Evolutionary conservation across 257 asterid species (phyloP).

Genomic region (Perilla frutescens): DNA sequence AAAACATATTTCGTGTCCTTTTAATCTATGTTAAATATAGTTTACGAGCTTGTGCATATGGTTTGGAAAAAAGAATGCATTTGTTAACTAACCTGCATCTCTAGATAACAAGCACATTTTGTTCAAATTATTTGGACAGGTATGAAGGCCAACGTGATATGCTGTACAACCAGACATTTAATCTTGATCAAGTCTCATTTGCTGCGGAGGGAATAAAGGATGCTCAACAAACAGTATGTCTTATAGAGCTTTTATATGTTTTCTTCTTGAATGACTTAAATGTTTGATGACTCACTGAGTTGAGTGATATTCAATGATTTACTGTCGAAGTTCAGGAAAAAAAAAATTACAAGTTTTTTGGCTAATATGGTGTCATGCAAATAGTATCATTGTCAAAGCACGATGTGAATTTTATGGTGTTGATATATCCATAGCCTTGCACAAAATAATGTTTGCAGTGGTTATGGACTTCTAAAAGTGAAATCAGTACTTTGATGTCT

Average conservation of each 20-base stretch:
- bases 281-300: neutral
- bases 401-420: constrained; percentile 11
- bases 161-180: constrained; percentile 82
- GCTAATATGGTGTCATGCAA: neutral
- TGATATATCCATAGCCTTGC: constrained; percentile 8
- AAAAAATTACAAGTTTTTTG: neutral
- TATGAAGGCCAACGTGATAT: constrained; percentile 93
- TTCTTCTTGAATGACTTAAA: constrained; percentile 14
- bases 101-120: constrained; percentile 20
- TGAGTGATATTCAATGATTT: neutral
- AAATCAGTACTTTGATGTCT: constrained; percentile 1
- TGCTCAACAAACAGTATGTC: constrained; percentile 90
- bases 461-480: constrained; percentile 4
- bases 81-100: neutral
- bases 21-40: neutral
- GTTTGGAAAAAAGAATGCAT: neutral
- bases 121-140: constrained; percentile 47
- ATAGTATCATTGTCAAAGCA: constrained; percentile 1
- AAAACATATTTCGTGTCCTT: constrained; percentile 30
- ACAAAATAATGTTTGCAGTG: neutral
- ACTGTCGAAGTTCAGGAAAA: neutral
- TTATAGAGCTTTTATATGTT: constrained; percentile 23
- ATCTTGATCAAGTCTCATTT: constrained; percentile 82
- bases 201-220: constrained; percentile 89
- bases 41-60: neutral